Evolutionary conservation across 202 grass and related monocot genomes (phyloP).

Genomic region (Schoenoplectus tabernaemontani): DNA sequence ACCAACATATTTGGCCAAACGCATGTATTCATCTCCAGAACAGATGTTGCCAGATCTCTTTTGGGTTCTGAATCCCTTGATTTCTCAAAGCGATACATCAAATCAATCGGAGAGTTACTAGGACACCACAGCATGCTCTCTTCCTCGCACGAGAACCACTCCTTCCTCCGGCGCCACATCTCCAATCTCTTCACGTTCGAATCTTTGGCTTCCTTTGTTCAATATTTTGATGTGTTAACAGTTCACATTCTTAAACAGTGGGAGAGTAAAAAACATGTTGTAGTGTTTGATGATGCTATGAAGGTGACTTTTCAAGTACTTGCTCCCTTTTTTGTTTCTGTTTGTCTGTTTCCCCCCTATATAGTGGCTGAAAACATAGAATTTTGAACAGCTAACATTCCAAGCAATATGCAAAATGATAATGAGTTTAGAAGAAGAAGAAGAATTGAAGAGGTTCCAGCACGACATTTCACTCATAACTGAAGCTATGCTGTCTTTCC

Average conservation of each 20-base stretch:
- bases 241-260: conserved; percentile 16
- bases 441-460: conserved; percentile 29
- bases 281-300: conserved; percentile 60
- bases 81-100: conserved; percentile 77
- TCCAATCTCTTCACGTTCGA: conserved; percentile 42
- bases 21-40: conserved; percentile 68
- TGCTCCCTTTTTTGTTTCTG: background rate
- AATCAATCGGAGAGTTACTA: conserved; percentile 53
- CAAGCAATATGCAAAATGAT: conserved; percentile 77
- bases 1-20: conserved; percentile 50
- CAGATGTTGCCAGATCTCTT: conserved; percentile 25
- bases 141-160: conserved; percentile 44
- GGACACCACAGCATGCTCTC: conserved; percentile 77
- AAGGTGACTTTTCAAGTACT: conserved; percentile 19
- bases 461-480: conserved; percentile 56
- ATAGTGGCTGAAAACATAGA: background rate
- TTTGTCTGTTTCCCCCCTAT: too few relatives aligned
- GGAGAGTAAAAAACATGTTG: background rate
- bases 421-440: conserved; percentile 31
- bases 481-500: conserved; percentile 70
- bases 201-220: conserved; percentile 25
- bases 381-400: conserved; percentile 38
- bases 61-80: conserved; percentile 29
- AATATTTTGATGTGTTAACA: conserved; percentile 43
- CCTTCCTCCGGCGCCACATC: conserved; percentile 38